Evolutionary conservation across 345 rosid genomes (phyloP).

Genomic region (Nasturtium officinale): DNA sequence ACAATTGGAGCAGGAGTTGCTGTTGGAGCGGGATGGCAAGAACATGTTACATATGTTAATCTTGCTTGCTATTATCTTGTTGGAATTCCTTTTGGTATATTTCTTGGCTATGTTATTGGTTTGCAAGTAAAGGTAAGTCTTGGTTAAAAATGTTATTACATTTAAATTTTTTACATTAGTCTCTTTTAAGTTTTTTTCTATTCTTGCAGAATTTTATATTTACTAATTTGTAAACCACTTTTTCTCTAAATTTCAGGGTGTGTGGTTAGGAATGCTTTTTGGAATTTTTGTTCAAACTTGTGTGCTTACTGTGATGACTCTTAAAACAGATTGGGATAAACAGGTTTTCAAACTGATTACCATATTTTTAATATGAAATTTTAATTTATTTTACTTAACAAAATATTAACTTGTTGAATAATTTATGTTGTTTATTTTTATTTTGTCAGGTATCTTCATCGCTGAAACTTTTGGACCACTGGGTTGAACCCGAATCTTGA

Average conservation of each 20-base stretch:
- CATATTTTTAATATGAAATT: background rate
- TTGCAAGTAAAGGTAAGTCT: background rate
- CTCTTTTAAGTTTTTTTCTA: background rate
- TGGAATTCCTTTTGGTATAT: background rate
- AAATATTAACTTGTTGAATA: background rate
- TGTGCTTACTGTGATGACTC: slow-evolving; percentile 26
- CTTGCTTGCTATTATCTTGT: background rate
- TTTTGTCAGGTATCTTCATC: background rate
- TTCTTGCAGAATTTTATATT: background rate
- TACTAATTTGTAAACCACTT: background rate
- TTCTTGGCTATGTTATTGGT: background rate
- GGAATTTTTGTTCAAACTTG: slow-evolving; percentile 26
- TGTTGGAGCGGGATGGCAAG: background rate
- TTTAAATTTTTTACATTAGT: background rate
- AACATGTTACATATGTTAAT: background rate
- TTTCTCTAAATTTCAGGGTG: background rate
- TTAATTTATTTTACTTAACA: background rate
- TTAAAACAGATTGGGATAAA: slow-evolving; percentile 20
- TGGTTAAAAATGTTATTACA: background rate
- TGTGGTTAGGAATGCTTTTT: background rate
- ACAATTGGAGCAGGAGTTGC: background rate
- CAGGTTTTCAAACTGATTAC: background rate
- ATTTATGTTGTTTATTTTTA: background rate
- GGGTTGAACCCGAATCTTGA: background rate
- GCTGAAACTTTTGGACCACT: background rate